Evolutionary conservation across 139 green algal species (phyloP), one percentile per base, ranked within the genome.

Genomic region (Coelastrella sp.): DNA sequence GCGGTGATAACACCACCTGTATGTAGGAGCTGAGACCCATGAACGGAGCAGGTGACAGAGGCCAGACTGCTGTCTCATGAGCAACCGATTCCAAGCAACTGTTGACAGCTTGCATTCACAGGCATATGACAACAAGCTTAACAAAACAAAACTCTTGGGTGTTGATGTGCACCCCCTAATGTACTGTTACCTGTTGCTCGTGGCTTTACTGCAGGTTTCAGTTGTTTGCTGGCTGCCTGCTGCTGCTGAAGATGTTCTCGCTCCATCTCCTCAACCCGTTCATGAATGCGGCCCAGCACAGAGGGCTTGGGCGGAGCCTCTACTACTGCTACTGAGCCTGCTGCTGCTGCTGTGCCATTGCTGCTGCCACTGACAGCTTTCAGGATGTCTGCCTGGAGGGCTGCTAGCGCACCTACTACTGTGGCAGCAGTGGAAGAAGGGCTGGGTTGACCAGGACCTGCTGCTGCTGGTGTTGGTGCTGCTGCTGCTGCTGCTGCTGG

Each of bases 241-340:
- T 82, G 35, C 75, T 82, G 75, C 51, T 71, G 35, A n/a, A 71
- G 30, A 0, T 30, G n/a, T 23, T 69, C 75, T 21, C 51, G 75
- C 75, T 82, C 51, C 51, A 82, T 69, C 23, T 82, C 50, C 75
- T 82, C 75, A 35, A 82, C 75, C 2, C 75, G 75, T 53, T 82
- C 75, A 57, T 82, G 75, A 8, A 82, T 82, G n/a, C 25, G 66
- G 5, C 53, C 76, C 19, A 83, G 37, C 34, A 57, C 35, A 59
- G 57, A 43, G 4, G 48, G 73, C 73, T 50, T 81, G 2, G 71
- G 71, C 1, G 41, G 71, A 9, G 41, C 71, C 11, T 48, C 48
- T 67, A 35, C 48, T 25, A 34, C 51, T 50, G 45, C 51, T 57
- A 32, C 76, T 83, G 76, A n/a, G n/a, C n/a, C 53, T 71, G 66